These are phyloP conservation scores for Dichotomopilus funicola DNA, from an alignment of 2,329 filamentous ascomycete genomes.

Conservation along the genomic window DNA sequence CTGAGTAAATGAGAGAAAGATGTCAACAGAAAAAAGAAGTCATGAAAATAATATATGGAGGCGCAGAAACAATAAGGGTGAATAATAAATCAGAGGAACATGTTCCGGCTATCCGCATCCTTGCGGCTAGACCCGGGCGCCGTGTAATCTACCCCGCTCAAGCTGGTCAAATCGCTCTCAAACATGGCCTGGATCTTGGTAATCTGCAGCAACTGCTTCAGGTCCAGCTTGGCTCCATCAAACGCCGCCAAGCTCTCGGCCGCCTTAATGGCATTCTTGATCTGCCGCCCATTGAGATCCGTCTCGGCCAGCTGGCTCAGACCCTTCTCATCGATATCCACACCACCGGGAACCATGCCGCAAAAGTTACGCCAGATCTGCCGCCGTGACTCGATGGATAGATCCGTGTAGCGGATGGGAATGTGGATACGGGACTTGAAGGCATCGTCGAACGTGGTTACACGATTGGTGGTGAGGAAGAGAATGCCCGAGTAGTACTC, in stretches of 20 bases:
- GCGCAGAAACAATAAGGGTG: too few species aligned
- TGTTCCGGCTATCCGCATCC: slow-evolving; percentile 20
- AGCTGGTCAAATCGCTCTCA: slow-evolving; percentile 21
- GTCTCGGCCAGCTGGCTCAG: slow-evolving; percentile 27
- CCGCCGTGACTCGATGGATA: neutral
- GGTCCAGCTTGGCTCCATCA: slow-evolving; percentile 19
- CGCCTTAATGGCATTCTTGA: slow-evolving; percentile 31
- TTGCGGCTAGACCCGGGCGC: slow-evolving; percentile 18
- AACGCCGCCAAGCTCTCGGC: slow-evolving; percentile 23
- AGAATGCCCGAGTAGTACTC: neutral
- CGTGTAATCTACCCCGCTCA: slow-evolving; percentile 22
- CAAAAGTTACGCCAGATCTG: slow-evolving; percentile 23
- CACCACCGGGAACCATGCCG: slow-evolving; percentile 20
- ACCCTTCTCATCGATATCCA: slow-evolving; percentile 21
- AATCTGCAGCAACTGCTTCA: slow-evolving; percentile 22
- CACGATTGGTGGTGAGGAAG: neutral
- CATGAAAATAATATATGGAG: neutral
- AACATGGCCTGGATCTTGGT: slow-evolving; percentile 24
- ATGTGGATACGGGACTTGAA: neutral
- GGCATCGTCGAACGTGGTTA: neutral
- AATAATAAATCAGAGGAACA: slow-evolving; percentile 19
- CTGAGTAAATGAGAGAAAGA: too few species aligned
- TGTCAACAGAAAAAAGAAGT: neutral
- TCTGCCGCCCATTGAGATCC: slow-evolving; percentile 35
- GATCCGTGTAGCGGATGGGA: neutral